Conservation (phyloP, 164 flowering plant species). For the Akebia trifoliata region DNA sequence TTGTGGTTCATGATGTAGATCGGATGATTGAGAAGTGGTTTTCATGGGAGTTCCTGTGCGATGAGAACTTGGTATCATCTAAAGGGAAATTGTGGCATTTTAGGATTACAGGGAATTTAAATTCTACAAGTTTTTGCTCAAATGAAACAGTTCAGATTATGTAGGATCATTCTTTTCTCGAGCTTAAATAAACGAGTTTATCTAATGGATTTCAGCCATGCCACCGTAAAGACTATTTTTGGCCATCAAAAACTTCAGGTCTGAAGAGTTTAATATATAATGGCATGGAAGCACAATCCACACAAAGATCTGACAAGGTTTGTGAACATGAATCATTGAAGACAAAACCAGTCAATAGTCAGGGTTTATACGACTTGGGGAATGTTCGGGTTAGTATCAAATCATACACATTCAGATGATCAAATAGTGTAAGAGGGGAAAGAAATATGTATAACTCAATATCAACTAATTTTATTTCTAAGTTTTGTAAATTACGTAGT, state of each 20-base stretch:
- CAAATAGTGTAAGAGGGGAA: too few relatives aligned
- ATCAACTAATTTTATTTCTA: too few relatives aligned
- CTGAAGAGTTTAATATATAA: not conserved
- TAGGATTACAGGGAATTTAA: conserved; percentile 33
- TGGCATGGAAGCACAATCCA: conserved; percentile 1
- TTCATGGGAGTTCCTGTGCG: conserved; percentile 85
- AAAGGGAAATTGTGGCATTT: conserved; percentile 90
- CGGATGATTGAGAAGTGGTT: conserved; percentile 86
- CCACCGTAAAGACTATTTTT: not conserved
- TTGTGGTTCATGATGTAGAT: conserved; percentile 76
- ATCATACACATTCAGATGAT: too few relatives aligned
- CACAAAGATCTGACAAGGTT: not conserved
- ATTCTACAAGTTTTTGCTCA: conserved; percentile 52
- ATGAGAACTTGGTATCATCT: conserved; percentile 70
- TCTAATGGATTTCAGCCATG: not conserved
- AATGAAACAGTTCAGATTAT: conserved; percentile 16
- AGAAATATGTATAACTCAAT: not conserved
- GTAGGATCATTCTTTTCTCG: conserved; percentile 10
- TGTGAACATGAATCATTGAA: too few relatives aligned
- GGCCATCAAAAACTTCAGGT: not conserved
- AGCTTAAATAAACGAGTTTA: not conserved
- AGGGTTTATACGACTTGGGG: too few relatives aligned
- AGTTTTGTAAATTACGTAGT: too few relatives aligned
- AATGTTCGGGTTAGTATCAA: too few relatives aligned
- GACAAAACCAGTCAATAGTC: too few relatives aligned